Conservation (phyloP, 177 flowering plant genomes). For the Vitis hybrid region DNA sequence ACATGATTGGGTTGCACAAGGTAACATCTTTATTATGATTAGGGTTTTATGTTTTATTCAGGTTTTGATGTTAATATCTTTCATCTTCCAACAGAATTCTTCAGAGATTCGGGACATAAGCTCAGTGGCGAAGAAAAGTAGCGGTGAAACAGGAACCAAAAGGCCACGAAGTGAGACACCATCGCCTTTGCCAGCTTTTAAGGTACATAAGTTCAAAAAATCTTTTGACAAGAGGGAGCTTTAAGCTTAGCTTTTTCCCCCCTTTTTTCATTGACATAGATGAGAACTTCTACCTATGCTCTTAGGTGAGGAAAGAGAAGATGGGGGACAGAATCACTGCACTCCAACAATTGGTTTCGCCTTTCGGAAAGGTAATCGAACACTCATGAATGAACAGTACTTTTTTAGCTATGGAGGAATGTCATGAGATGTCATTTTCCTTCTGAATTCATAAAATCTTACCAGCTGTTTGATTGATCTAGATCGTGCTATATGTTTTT, state of each 20-base stretch:
- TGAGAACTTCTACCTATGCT: conserved; percentile 14
- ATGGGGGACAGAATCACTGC: conserved; percentile 97
- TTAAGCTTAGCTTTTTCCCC: neutral
- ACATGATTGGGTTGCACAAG: no score
- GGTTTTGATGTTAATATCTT: neutral
- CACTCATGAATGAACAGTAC: conserved; percentile 7
- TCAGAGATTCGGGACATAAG: conserved; percentile 29
- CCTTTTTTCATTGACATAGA: conserved; percentile 9
- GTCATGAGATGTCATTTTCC: conserved; percentile 10
- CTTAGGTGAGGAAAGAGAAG: conserved; percentile 92
- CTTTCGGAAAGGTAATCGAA: conserved; percentile 83
- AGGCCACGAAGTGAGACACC: conserved; percentile 45
- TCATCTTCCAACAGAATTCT: conserved; percentile 22
- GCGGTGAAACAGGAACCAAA: conserved; percentile 34
- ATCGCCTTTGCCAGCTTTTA: conserved; percentile 54
- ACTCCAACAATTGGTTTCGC: conserved; percentile 92
- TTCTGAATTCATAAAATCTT: conserved; percentile 5
- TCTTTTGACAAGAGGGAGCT: conserved; percentile 6
- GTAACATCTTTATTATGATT: neutral
- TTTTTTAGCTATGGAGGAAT: neutral
- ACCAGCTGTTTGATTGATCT: conserved; percentile 1
- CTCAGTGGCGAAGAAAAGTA: conserved; percentile 38
- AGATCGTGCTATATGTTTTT: conserved; percentile 9
- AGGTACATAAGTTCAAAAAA: conserved; percentile 32
- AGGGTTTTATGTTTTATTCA: conserved; percentile 5